Evolutionary conservation across 2,329 filamentous ascomycete genomes (phyloP), one percentile per base, ranked within the genome.

Genomic region (Alternaria arborescens): DNA sequence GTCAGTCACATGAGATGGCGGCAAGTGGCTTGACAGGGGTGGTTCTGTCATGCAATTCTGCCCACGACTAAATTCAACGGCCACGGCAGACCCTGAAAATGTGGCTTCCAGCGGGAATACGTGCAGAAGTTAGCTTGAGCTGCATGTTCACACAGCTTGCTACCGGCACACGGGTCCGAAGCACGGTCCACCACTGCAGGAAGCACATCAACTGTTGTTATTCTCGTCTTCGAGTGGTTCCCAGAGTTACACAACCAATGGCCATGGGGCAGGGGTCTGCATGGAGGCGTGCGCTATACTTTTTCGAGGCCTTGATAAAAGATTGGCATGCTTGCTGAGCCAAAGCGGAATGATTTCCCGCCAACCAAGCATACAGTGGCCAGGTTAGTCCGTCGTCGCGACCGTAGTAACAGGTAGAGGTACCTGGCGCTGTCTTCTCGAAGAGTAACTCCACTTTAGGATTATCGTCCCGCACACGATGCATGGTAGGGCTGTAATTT

Each of bases 171-270:
- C 62, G 61, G 65, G 67, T 71, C 68, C 67, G 70, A 64, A 54
- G 69, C 64, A 70, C 62, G 62, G 67, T 58, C 64, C 65, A 66
- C 46, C 55, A 54, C 56, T 65, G 68, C 64, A 60, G 65, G 63
- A 72, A 67, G 71, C 69, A 65, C 69, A 68, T 52, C 61, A 63
- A 60, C 53, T 62, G 62, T 63, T 66, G 72, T 73, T 75, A 76
- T 77, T 76, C 72, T 73, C 61, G 69, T 68, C 62, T 54, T 68
- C 54, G 34, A 75, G 64, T 77, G 75, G 74, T 62, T 71, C 65
- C 64, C 62, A 55, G 64, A 65, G 68, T 69, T 67, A 58, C 69
- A 72, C 66, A 42, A 63, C 52, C 46, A 58, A 63, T 61, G 54
- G 61, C 44, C 50, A 22, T 40, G 62, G 62, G 54, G 59, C 71